Evolutionary conservation across 2,329 filamentous ascomycete genomes (phyloP), one percentile per base, ranked within the genome.

Genomic region (Penicillium sp.): DNA sequence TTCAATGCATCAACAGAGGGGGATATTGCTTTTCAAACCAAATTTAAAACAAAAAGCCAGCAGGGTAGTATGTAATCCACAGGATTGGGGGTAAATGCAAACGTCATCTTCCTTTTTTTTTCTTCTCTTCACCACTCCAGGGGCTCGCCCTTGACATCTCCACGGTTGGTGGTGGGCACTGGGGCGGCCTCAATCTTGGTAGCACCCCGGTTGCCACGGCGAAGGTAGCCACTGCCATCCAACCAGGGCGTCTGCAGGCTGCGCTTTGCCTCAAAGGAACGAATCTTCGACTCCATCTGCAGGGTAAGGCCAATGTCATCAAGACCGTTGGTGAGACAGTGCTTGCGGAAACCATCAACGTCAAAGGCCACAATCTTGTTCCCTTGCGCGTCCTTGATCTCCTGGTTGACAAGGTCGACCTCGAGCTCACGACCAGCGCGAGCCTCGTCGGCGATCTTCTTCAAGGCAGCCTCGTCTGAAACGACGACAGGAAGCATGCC

Each of bases 221-320:
- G 78, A 50, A 97, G 77, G 67, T 95, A 97, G 0, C 83, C 88
- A 37, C 78, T 83, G 32, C 91, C 93, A 64, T 96, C 89, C 56
- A 97, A 73, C 91, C 91, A 97, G 3, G 93, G 91, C 24, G 88
- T 95, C 52, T 88, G 80, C 45, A 77, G 71, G 8, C 85, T 85
- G 66, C 90, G 82, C 70, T 84, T 84, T 60, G 75, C 74, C 81
- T 97, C 91, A 63, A 93, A 95, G 51, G 78, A 79, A 49, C 79
- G 74, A 65, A 97, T 96, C 78, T 95, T 90, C 53, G 90, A 85
- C 55, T 93, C 90, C 73, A 88, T 81, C 73, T 94, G 88, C 78
- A 96, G 88, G 5, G 91, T 97, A 55, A 97, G 74, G 33, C 91
- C 91, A 62, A 97, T 97, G 61, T 97, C 93, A 66, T 97, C 91